These are phyloP conservation scores for Mycena capillaripes DNA, from an alignment of 768 basidiomycete genomes.

Conservation along the genomic window DNA sequence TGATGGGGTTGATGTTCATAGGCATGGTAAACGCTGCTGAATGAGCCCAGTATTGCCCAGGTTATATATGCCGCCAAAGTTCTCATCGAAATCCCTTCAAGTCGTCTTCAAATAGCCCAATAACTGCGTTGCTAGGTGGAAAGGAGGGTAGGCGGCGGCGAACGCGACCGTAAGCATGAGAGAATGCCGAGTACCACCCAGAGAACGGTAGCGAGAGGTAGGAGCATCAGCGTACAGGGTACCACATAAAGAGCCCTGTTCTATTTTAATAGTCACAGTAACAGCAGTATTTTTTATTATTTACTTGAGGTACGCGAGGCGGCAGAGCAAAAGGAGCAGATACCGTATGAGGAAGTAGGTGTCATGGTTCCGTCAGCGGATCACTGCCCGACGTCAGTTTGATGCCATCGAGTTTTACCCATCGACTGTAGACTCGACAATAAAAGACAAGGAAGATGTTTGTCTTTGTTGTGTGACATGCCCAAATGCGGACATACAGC, in stretches of 20 bases:
- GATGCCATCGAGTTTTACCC: not conserved
- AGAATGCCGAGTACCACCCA: not conserved
- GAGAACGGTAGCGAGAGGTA: too few relatives aligned
- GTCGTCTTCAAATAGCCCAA: too few relatives aligned
- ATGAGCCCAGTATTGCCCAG: not conserved
- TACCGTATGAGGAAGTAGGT: too few relatives aligned
- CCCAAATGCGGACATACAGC: constrained; percentile 6
- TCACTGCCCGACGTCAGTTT: too few relatives aligned
- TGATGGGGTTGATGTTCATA: not conserved
- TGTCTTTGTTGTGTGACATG: not conserved
- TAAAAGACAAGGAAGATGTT: constrained; percentile 3
- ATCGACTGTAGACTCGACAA: not conserved
- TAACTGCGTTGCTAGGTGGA: not conserved
- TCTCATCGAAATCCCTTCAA: not conserved
- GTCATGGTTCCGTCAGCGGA: not conserved
- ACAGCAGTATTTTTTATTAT: too few relatives aligned
- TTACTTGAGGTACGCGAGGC: too few relatives aligned
- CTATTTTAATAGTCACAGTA: too few relatives aligned
- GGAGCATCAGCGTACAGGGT: too few relatives aligned
- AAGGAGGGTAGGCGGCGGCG: not conserved
- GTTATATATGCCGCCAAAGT: not conserved
- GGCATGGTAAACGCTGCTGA: not conserved
- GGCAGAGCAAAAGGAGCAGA: too few relatives aligned
- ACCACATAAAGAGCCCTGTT: too few relatives aligned
- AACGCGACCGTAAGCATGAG: not conserved